Evolutionary conservation across 2,329 filamentous ascomycete species (phyloP).

Genomic region (Alternaria dauci): DNA sequence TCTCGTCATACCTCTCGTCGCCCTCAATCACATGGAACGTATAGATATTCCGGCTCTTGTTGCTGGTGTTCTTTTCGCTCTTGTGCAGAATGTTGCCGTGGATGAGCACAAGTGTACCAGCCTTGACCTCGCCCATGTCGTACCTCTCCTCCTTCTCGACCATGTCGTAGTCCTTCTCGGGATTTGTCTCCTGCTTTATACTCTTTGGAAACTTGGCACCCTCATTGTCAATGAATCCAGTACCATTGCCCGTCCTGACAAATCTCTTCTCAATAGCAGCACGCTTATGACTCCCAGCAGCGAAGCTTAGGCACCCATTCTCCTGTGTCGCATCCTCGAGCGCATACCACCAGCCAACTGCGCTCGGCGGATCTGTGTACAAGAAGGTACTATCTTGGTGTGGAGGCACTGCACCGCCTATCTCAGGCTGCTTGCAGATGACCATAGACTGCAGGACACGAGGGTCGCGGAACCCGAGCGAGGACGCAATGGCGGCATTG

Average conservation of each 20-base stretch:
- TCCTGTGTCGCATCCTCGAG: conserved; percentile 86
- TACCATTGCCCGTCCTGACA: conserved; percentile 66
- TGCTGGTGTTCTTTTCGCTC: conserved; percentile 89
- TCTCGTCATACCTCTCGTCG: conserved; percentile 77
- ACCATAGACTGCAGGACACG: conserved; percentile 92
- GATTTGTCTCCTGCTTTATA: conserved; percentile 51
- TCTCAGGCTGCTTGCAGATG: conserved; percentile 97
- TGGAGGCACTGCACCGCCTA: conserved; percentile 87
- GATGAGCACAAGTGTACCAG: conserved; percentile 88
- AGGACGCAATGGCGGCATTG: conserved; percentile 71
- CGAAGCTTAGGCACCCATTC: conserved; percentile 90
- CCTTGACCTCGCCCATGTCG: conserved; percentile 85
- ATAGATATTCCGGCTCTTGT: conserved; percentile 91
- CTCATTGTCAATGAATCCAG: conserved; percentile 67
- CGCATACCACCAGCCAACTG: conserved; percentile 97
- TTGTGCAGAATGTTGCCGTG: conserved; percentile 96
- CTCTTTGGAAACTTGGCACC: conserved; percentile 68
- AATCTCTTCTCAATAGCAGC: conserved; percentile 76
- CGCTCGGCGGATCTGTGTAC: conserved; percentile 86
- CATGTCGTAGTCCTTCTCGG: conserved; percentile 40
- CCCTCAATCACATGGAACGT: conserved; percentile 98
- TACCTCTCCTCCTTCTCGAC: conserved; percentile 65
- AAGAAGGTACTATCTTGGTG: conserved; percentile 95
- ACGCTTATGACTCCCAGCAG: conserved; percentile 80
- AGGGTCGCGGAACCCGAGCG: conserved; percentile 78